These are phyloP conservation scores for Xylariaceae sp. DNA, from an alignment of 2,329 filamentous ascomycete species.

Conservation along the genomic window DNA sequence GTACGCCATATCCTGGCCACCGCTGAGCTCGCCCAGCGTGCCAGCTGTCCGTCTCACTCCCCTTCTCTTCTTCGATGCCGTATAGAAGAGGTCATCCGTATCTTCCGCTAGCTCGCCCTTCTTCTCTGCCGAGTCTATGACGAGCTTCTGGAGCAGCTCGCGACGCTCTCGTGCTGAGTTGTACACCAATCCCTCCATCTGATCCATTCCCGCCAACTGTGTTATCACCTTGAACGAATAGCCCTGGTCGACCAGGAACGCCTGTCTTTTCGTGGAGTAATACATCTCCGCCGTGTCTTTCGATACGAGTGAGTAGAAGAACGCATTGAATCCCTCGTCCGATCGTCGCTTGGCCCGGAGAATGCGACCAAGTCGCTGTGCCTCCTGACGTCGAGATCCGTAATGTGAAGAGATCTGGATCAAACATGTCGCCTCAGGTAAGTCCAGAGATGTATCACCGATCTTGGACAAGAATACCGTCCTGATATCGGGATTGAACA, in stretches of 20 bases:
- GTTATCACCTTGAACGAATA: conserved; percentile 99
- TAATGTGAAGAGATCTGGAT: conserved; percentile 98
- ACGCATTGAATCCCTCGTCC: conserved; percentile 97
- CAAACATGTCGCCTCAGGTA: conserved; percentile 92
- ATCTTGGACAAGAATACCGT: conserved; percentile 97
- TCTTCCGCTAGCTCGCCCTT: conserved; percentile 56
- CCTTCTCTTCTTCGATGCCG: conserved; percentile 44
- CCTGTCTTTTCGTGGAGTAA: conserved; percentile 93
- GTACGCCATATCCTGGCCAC: conserved; percentile 97
- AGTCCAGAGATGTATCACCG: conserved; percentile 93
- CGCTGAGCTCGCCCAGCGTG: conserved; percentile 76
- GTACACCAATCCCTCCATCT: conserved; percentile 75
- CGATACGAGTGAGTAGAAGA: conserved; percentile 95
- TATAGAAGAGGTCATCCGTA: conserved; percentile 38
- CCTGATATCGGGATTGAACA: conserved; percentile 83
- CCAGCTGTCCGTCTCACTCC: conserved; percentile 75
- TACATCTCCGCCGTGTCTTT: conserved; percentile 98
- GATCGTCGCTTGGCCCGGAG: conserved; percentile 91
- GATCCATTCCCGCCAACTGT: conserved; percentile 83
- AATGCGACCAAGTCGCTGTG: conserved; percentile 87
- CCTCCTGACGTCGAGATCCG: conserved; percentile 92
- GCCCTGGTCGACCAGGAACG: conserved; percentile 94
- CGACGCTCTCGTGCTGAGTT: conserved; percentile 72
- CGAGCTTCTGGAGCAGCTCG: conserved; percentile 81
- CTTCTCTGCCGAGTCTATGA: conserved; percentile 77